Base-by-base conservation (phyloP, 306 rosid species). In the Glycine soja region DNA sequence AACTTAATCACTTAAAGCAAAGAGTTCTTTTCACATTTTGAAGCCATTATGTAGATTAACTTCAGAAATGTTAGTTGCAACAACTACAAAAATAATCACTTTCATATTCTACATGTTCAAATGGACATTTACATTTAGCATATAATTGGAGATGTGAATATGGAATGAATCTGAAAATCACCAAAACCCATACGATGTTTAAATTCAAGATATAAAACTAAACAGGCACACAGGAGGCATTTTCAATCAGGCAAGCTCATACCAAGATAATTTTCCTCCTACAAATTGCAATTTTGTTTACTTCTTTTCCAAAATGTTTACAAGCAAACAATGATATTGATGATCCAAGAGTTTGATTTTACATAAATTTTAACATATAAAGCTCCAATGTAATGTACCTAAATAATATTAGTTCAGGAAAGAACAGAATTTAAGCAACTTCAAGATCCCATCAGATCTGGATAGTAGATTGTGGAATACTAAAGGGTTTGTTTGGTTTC, bases 261-360 rank as follows among this genome's bases (percentile, higher is more conserved):
- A n/a, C 12, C 5, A 8, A 61, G 79, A 56, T 74, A 74, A 74
- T 18, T 58, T 57, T 7, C 56, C 47, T 42, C n/a, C 80, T 30
- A 30, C 48, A 62, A 45, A 61, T 46, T 62, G 4, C n/a, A 59
- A 16, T 62, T 14, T 47, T 42, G 56, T 7, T 43, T 58, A 57
- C 40, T 74, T 42, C 13, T 16, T 40, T 74, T 56, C 52, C 53
- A 56, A 74, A 54, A 42, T 74, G 68, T 40, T 56, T 42, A 16
- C 66, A 40, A 16, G 78, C 18, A 58, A 40, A 57, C 10, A 52
- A 5, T 61, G 3, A 24, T 11, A 64, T 34, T 34, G 47, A 3
- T 71, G 66, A n/a, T 54, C 66, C 77, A 73, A 40, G 67, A 75
- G n/a, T 43, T 32, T 75, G 7, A 30, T 62, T 62, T 24, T 46